Evolutionary conservation across 78 protist species (phyloP), one percentile per base, ranked within the genome.

Genomic region (Dictyostelium capitatum): DNA sequence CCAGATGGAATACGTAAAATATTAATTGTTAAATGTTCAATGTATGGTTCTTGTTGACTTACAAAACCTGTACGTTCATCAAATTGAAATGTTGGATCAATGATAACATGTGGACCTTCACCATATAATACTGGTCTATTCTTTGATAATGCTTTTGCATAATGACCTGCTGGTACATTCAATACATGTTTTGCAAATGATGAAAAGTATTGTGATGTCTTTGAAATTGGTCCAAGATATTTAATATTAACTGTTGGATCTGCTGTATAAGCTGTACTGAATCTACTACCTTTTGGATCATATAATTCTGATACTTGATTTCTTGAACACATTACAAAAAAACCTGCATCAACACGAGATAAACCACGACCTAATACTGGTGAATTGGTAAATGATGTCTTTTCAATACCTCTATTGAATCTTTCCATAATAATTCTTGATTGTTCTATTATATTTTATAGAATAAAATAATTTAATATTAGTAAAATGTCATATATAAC

Each of bases 21-120:
- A 20, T 83, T 47, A 41, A 83, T 51, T 0, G 90, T 83, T 14
- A 50, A 56, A 53, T 83, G 90, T 7, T 19, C 8, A 20, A 83
- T 70, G 30, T 32, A 83, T 83, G 90, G 80, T 72, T 70, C 80
- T 23, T 83, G 73, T 54, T 83, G 90, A 15, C 32, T 70, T 10
- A 70, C 54, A 30, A 83, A 70, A 0, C 80, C 79, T 15, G 15
- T 72, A 4, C 19, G 0, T 41, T 83, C 73, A 23, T 67, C 47
- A 70, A 83, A 83, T 51, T 28, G 19, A 12, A 83, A 83, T 10
- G 90, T 83, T 51, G 90, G 90, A 53, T 83, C 90, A 37, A 83
- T 70, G 54, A 83, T 83, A 2, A 83, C 80, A 72, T 83, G 90
- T 83, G 90, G 90, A 83, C 90, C 90, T 54, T 83, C 90, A 72